A percentile compares a stretch with the other conserved stretches of the same genome.
Conservation (phyloP, 2,329 filamentous ascomycete species). For the Amauroascus verrucosus region DNA sequence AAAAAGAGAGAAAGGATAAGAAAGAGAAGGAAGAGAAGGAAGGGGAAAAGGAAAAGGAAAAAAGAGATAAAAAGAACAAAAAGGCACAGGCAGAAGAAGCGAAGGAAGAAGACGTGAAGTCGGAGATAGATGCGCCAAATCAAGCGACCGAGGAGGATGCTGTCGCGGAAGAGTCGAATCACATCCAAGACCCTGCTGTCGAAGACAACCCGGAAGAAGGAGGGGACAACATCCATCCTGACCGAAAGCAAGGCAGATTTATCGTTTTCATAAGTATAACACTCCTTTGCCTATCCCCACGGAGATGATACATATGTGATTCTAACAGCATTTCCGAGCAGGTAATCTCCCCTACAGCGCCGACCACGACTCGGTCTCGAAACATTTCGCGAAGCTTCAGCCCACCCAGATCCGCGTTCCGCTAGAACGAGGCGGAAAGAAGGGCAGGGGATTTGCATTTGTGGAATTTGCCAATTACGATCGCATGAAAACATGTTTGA, state of each 20-base stretch:
- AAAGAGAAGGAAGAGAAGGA: conserved; percentile 16
- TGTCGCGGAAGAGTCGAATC: conserved; percentile 16
- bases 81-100: conserved; percentile 23
- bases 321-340: conserved; percentile 23
- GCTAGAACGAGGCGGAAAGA: conserved; percentile 52
- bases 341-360: conserved; percentile 85
- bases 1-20: conserved; percentile 16
- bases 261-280: conserved; percentile 68
- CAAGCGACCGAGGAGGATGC: conserved; percentile 12
- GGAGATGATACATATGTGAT: conserved; percentile 10
- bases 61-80: conserved; percentile 17
- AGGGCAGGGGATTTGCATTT: conserved; percentile 70
- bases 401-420: conserved; percentile 63
- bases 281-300: too few relatives aligned
- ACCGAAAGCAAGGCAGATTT: conserved; percentile 47
- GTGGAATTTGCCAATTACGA: conserved; percentile 80
- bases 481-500: conserved; percentile 84
- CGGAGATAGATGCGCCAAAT: conserved; percentile 12
- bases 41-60: conserved; percentile 21
- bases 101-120: conserved; percentile 11
- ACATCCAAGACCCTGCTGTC: conserved; percentile 15
- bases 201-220: conserved; percentile 17
- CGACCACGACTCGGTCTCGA: conserved; percentile 55
- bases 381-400: conserved; percentile 68
- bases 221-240: conserved; percentile 9